Evolutionary conservation across 768 basidiomycete species (phyloP).

Genomic region (Tephrocybe sp.): DNA sequence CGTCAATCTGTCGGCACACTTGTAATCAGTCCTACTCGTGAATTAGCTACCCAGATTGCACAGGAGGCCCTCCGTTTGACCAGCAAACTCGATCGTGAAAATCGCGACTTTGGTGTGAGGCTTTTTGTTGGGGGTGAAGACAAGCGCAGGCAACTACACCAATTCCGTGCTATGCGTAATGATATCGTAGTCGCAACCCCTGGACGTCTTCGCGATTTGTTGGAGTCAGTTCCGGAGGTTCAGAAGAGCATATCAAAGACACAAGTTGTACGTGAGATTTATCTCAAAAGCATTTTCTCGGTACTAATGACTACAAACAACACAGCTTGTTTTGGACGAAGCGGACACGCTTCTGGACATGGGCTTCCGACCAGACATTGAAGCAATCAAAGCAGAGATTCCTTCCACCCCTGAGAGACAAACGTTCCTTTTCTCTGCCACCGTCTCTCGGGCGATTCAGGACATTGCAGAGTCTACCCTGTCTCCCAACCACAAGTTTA

Average conservation of each 20-base stretch:
- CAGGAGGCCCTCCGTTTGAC: constrained; percentile 73
- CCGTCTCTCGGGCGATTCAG: constrained; percentile 70
- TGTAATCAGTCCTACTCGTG: constrained; percentile 87
- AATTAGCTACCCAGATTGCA: constrained; percentile 88
- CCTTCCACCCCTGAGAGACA: constrained; percentile 69
- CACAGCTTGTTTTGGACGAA: constrained; percentile 86
- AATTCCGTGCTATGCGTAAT: constrained; percentile 61
- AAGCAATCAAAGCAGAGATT: constrained; percentile 65
- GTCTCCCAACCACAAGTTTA: constrained; percentile 60
- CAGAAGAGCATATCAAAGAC: constrained; percentile 50
- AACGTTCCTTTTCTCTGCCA: constrained; percentile 91
- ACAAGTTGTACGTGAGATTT: constrained; percentile 49
- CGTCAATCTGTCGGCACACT: constrained; percentile 63
- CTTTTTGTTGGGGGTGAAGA: constrained; percentile 78
- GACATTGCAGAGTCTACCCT: constrained; percentile 67
- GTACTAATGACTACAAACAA: background rate
- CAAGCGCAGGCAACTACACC: constrained; percentile 63
- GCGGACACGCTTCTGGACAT: constrained; percentile 89
- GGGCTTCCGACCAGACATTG: constrained; percentile 89
- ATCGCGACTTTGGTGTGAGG: constrained; percentile 58
- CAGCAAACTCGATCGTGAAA: constrained; percentile 41
- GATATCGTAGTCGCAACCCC: constrained; percentile 91
- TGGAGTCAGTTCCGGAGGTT: constrained; percentile 60
- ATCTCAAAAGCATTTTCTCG: constrained; percentile 4
- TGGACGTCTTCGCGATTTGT: constrained; percentile 78